phyloP scores from a whole-genome alignment of 768 basidiomycete genomes.

The Pleurotus pulmonarius region DNA sequence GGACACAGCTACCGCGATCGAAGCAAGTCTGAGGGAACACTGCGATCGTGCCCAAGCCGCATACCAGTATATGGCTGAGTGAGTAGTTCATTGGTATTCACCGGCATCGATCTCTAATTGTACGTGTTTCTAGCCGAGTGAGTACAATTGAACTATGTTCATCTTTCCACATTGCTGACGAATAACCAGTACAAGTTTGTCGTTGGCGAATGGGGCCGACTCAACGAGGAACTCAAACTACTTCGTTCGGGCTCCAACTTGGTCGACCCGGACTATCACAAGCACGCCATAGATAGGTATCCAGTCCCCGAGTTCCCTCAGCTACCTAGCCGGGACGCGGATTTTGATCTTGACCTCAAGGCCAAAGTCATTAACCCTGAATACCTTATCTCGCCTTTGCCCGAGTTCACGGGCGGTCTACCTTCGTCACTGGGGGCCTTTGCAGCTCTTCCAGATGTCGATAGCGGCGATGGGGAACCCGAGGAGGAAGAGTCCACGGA shows the following conservation, averaged over 20 bases:
- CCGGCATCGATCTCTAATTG: not conserved
- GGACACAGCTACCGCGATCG: constrained; percentile 46
- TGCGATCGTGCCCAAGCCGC: constrained; percentile 41
- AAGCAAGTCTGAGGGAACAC: constrained; percentile 52
- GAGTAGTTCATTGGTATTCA: constrained; percentile 19
- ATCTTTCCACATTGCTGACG: no score
- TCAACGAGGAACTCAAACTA: constrained; percentile 15
- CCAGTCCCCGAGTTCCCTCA: constrained; percentile 7
- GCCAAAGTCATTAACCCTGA: not conserved
- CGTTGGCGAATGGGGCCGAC: constrained; percentile 24
- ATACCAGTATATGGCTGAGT: constrained; percentile 37
- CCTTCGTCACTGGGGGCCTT: constrained; percentile 27
- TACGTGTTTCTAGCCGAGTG: constrained; percentile 22
- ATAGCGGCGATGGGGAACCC: constrained; percentile 14
- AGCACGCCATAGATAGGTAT: constrained; percentile 2
- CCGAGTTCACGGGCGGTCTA: constrained; percentile 32
- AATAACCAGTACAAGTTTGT: constrained; percentile 27
- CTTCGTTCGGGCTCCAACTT: not conserved
- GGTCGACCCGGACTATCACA: not conserved
- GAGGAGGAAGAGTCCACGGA: constrained; percentile 10
- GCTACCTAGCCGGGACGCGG: constrained; percentile 4
- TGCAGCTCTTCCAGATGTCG: constrained; percentile 32
- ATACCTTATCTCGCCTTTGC: constrained; percentile 34
- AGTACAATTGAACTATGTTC: constrained; percentile 11
- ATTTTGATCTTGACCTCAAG: constrained; percentile 4